Conservation (phyloP, 257 asterid genomes). For the Solanum raphanifolium region DNA sequence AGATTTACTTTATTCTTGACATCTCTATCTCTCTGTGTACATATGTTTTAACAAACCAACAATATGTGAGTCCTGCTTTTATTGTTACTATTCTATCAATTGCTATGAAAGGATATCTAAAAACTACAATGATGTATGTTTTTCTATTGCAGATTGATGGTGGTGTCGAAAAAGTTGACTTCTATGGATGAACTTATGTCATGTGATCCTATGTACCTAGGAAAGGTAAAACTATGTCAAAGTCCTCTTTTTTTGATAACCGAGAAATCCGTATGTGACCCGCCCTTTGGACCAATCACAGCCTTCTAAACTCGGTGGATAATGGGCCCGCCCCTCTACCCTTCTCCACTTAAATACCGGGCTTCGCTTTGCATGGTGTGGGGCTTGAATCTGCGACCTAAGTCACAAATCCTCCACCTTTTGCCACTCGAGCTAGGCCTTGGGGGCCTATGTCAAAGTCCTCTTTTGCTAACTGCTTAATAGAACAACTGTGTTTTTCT, state of each 20-base stretch:
- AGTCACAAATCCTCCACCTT: too few relatives aligned
- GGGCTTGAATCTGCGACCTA: too few relatives aligned
- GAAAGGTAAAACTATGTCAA: conserved; percentile 39
- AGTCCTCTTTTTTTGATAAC: neutral
- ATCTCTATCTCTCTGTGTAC: neutral
- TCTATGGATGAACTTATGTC: conserved; percentile 74
- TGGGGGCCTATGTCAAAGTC: neutral
- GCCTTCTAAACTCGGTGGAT: too few relatives aligned
- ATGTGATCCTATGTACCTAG: conserved; percentile 63
- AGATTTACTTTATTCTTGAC: neutral
- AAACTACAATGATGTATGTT: neutral
- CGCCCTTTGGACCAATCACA: too few relatives aligned
- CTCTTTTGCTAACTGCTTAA: neutral
- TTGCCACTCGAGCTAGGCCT: too few relatives aligned
- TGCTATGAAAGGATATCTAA: neutral
- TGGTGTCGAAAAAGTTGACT: conserved; percentile 65
- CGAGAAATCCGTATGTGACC: too few relatives aligned
- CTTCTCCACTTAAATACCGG: too few relatives aligned
- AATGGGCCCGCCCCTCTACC: too few relatives aligned
- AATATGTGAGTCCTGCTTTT: neutral
- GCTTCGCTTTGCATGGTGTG: too few relatives aligned
- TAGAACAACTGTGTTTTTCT: neutral
- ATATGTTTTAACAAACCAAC: neutral
- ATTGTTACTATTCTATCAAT: neutral
- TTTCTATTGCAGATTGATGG: conserved; percentile 58